phyloP scores from a whole-genome alignment of 2,329 filamentous ascomycete genomes.

The Stagonosporopsis tanaceti region DNA sequence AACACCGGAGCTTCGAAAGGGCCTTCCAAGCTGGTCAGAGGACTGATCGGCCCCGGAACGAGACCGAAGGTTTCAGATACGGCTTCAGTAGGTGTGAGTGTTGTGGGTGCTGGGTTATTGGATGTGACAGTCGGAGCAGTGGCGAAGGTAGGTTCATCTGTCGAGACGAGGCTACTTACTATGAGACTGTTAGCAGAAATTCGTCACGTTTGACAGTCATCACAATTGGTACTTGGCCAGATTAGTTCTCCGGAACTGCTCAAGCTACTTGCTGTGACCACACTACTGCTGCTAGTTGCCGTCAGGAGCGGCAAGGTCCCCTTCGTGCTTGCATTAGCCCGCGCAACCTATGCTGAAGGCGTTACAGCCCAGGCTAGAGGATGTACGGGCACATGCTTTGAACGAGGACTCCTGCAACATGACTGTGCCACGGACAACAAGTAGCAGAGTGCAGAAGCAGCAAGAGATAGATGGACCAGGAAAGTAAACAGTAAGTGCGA shows the following conservation, averaged over 20 bases:
- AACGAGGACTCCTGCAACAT: conserved; percentile 24
- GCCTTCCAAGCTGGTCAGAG: conserved; percentile 40
- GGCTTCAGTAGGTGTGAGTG: not conserved
- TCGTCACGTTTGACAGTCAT: not conserved
- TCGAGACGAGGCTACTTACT: conserved; percentile 13
- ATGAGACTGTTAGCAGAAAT: not conserved
- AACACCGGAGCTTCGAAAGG: conserved; percentile 49
- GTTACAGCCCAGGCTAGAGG: conserved; percentile 18
- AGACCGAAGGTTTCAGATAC: conserved; percentile 5
- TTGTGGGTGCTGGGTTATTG: conserved; percentile 4
- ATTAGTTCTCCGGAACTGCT: conserved; percentile 13
- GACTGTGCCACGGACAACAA: conserved; percentile 21
- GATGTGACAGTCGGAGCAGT: conserved; percentile 17
- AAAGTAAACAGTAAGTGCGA: conserved; percentile 32
- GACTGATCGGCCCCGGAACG: conserved; percentile 21
- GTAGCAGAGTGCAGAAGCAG: conserved; percentile 23
- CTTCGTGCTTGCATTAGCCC: conserved; percentile 41
- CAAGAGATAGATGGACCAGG: conserved; percentile 31
- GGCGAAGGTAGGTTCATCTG: conserved; percentile 23
- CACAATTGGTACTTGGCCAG: conserved; percentile 5
- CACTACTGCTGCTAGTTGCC: conserved; percentile 27
- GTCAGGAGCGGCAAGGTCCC: conserved; percentile 10
- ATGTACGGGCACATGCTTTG: conserved; percentile 20
- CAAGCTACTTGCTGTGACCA: conserved; percentile 12
- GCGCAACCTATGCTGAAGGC: conserved; percentile 30